Percentiles rank a stretch among this genome's conserved stretches.
phyloP scores from a whole-genome alignment of 2,329 filamentous ascomycete genomes.

The Fusarium protoensiforme region DNA sequence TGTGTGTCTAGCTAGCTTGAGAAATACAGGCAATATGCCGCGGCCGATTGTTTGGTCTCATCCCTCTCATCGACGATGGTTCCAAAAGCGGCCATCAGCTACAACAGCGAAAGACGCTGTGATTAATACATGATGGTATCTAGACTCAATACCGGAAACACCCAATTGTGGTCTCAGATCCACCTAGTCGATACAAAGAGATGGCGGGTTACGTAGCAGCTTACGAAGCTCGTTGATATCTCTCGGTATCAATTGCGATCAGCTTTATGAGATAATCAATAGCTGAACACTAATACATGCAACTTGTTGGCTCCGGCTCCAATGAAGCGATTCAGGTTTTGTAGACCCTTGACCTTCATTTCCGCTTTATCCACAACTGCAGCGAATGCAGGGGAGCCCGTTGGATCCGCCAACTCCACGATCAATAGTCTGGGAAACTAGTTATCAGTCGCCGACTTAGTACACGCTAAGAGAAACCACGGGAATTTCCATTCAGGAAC shows the following conservation, averaged over 20 bases:
- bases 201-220: neutral
- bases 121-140: no score
- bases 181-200: rapidly evolving
- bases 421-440: neutral
- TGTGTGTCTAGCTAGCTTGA: no score
- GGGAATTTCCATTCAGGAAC: neutral
- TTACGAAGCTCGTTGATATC: neutral
- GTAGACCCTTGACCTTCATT: neutral
- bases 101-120: no score
- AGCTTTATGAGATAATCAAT: neutral
- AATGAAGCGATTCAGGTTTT: neutral
- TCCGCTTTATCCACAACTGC: neutral
- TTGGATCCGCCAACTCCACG: neutral
- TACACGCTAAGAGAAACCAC: neutral
- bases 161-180: no score
- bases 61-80: no score
- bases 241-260: neutral
- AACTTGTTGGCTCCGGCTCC: neutral
- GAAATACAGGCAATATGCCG: no score
- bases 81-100: no score
- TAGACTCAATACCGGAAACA: no score
- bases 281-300: neutral
- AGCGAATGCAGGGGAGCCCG: neutral
- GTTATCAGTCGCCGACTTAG: neutral
- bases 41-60: no score